Evolutionary conservation across 2,329 filamentous ascomycete genomes (phyloP).

Genomic region (Stagonosporopsis rhizophila): DNA sequence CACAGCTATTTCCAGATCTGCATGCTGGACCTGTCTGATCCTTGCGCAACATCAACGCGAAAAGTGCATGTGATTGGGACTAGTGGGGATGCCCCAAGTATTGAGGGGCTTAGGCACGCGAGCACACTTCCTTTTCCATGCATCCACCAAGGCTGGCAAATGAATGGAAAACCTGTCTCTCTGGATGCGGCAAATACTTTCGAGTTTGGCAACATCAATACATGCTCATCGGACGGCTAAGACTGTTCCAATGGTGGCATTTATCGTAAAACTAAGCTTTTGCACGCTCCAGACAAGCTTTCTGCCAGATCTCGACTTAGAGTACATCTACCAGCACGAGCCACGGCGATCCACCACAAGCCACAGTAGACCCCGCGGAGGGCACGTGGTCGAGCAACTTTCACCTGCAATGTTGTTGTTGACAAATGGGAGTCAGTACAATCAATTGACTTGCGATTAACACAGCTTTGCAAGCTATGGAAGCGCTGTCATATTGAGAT

Average conservation of each 20-base stretch:
- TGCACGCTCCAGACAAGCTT: constrained; percentile 14
- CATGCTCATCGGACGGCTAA: neutral
- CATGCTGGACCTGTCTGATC: constrained; percentile 1
- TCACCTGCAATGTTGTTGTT: too few relatives aligned
- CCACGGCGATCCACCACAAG: constrained; percentile 10
- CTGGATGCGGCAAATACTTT: neutral
- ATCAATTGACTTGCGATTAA: too few relatives aligned
- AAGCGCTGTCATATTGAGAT: too few relatives aligned
- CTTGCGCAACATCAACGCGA: constrained; percentile 7
- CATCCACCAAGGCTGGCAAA: neutral
- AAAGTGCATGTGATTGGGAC: constrained; percentile 12
- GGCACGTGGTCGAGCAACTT: neutral
- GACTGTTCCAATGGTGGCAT: neutral
- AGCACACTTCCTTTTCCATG: constrained; percentile 2
- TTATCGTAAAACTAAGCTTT: constrained; percentile 9
- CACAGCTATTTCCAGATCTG: neutral
- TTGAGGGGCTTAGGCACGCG: constrained; percentile 13
- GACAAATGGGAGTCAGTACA: too few relatives aligned
- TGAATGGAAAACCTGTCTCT: neutral
- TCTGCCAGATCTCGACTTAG: constrained; percentile 14
- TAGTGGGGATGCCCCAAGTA: constrained; percentile 3
- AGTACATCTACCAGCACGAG: constrained; percentile 9
- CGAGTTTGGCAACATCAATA: neutral
- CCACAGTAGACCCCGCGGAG: constrained; percentile 3
- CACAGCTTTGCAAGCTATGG: too few relatives aligned